A percentile compares a stretch with the other conserved stretches of the same genome.
These are phyloP conservation scores for Solanum sitiens DNA, from an alignment of 257 asterid species.

Conservation along the genomic window DNA sequence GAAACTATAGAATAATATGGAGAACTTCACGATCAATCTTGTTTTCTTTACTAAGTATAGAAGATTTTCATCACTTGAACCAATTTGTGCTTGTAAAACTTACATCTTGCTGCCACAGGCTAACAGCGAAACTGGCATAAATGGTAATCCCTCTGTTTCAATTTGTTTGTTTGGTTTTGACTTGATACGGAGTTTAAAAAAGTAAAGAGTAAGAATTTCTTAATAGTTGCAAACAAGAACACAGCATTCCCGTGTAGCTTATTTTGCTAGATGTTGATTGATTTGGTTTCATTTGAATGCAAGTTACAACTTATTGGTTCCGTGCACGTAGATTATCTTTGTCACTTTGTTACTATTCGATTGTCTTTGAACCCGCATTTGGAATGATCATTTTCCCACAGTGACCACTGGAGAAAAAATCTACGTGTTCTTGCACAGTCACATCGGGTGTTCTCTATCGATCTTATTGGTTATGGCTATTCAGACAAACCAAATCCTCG, in stretches of 20 bases:
- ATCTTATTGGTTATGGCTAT: slow-evolving; percentile 92
- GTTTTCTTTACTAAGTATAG: neutral
- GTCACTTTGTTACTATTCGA: neutral
- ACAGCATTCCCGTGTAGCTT: neutral
- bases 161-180: neutral
- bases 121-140: neutral
- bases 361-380: neutral
- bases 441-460: slow-evolving; percentile 86
- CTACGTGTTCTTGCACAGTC: slow-evolving; percentile 66
- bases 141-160: neutral
- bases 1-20: neutral
- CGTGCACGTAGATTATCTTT: neutral
- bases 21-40: neutral
- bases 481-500: slow-evolving; percentile 92
- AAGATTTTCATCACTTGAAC: neutral
- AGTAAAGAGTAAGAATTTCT: neutral
- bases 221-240: neutral
- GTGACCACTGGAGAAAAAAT: slow-evolving; percentile 99
- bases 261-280: neutral
- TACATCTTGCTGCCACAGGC: neutral
- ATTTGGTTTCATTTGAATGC: neutral
- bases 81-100: neutral
- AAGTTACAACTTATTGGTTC: neutral
- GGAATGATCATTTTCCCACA: slow-evolving; percentile 14
- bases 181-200: neutral